Base-by-base conservation (phyloP, 768 basidiomycete genomes). In the Leccinum longicurvipes region DNA sequence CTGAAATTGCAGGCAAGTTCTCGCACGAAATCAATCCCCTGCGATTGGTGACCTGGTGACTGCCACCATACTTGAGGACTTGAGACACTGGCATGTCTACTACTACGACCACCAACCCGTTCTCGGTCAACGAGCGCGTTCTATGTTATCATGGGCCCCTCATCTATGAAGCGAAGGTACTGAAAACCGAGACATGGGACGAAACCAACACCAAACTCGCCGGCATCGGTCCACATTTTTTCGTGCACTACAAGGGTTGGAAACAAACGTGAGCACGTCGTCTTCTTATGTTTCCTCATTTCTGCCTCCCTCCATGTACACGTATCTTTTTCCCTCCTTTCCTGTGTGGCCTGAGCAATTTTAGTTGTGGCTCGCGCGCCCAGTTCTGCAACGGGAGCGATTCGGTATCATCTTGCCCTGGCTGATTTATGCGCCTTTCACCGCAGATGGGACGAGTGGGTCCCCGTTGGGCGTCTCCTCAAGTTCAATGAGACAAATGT, bases 181-280 rank as follows among this genome's bases (percentile, higher is more conserved):
- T 95, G 61, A 80, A 85, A 62, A 68, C 72, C 11, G 84, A 86
- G 56, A 79, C 74, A 39, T 86, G 84, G 73, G 83, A 86, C 56
- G 85, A 87, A 62, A 72, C 77, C 17, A 85, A 77, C 53, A 81
- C 85, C 1, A 77, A 82, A 41, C 79, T 82, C 6, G 83, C 85
- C 6, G 69, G 72, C 10, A 71, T 81, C 3, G 96, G 95, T 6
- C 82, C 84, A 4, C 92, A 96, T 64, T 98, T 92, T 73, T 87
- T 90, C 58, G 95, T 99, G 36, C 97, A 99, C 72, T 99, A 99
- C 79, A 97, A 98, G 73, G 97, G 97, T 9, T 99, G 97, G 97
- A 99, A 98, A 71, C 90, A 93, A 72, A 95, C 92, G 93, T 95
- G 68, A 61, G 83, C 76, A 21, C 10, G 24, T 29, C 42, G 14